Evolutionary conservation across 2,329 filamentous ascomycete species (phyloP).

Genomic region (Orbilia ellipsospora): DNA sequence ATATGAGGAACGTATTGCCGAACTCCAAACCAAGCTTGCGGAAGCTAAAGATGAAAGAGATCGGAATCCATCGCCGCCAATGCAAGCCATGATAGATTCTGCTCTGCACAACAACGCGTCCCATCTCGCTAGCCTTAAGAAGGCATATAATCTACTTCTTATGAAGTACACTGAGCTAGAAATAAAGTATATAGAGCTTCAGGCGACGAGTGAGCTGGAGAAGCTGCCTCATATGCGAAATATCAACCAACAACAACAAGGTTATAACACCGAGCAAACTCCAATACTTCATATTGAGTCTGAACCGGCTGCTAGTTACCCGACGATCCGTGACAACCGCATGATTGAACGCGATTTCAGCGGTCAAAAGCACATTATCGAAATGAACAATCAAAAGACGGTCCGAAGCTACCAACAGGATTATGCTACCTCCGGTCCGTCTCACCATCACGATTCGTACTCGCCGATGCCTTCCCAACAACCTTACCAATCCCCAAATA

Average conservation of each 20-base stretch:
- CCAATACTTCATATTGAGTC: constrained; percentile 54
- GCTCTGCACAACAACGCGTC: constrained; percentile 65
- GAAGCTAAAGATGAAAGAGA: constrained; percentile 57
- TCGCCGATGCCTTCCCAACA: constrained; percentile 6
- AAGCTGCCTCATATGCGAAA: constrained; percentile 37
- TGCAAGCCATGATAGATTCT: constrained; percentile 66
- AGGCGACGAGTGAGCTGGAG: constrained; percentile 62
- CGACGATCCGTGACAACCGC: constrained; percentile 42
- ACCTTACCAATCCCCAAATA: constrained; percentile 33
- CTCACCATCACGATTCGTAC: constrained; percentile 4
- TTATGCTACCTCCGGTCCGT: constrained; percentile 23
- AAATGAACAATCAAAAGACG: constrained; percentile 52
- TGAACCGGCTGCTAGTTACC: constrained; percentile 35
- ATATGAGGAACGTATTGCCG: constrained; percentile 66
- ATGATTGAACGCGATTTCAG: constrained; percentile 50
- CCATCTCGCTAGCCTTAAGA: constrained; percentile 67
- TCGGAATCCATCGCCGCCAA: constrained; percentile 60
- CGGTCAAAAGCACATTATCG: constrained; percentile 57
- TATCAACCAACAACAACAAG: constrained; percentile 10
- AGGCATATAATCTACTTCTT: constrained; percentile 67
- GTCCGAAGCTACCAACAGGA: constrained; percentile 42
- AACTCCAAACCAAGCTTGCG: constrained; percentile 63
- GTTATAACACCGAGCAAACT: constrained; percentile 45
- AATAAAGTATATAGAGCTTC: constrained; percentile 62
- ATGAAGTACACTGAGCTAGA: constrained; percentile 67